Conservation (phyloP, 371 early-diverging fungal species). For the Globomyces sp. region DNA sequence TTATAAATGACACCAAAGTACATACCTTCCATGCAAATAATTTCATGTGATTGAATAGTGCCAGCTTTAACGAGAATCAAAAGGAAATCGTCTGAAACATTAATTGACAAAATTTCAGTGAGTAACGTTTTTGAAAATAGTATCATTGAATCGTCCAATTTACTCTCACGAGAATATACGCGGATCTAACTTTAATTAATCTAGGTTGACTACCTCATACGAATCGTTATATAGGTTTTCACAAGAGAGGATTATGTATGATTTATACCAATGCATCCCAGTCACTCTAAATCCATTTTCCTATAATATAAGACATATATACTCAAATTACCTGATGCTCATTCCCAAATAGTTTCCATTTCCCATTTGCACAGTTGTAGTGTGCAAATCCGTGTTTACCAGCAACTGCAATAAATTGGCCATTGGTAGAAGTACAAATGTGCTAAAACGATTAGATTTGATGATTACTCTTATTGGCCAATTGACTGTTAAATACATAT, state of each 20-base stretch:
- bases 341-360: slow-evolving; percentile 86
- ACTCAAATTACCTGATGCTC: slow-evolving; percentile 52
- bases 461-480: slow-evolving; percentile 70
- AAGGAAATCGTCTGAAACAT: slow-evolving; percentile 53
- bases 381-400: slow-evolving; percentile 78
- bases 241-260: slow-evolving; percentile 60
- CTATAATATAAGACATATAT: too few species aligned
- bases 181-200: slow-evolving; percentile 54
- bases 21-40: slow-evolving; percentile 16
- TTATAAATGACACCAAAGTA: neutral
- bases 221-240: slow-evolving; percentile 24
- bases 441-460: slow-evolving; percentile 25
- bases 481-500: slow-evolving; percentile 73
- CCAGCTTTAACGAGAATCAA: slow-evolving; percentile 71
- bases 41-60: slow-evolving; percentile 51
- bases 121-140: slow-evolving; percentile 53
- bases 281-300: slow-evolving; percentile 72
- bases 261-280: slow-evolving; percentile 78
- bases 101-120: slow-evolving; percentile 54
- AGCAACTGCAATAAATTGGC: slow-evolving; percentile 74
- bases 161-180: slow-evolving; percentile 74
- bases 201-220: slow-evolving; percentile 58
- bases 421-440: slow-evolving; percentile 64
- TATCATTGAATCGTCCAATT: slow-evolving; percentile 63
- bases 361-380: slow-evolving; percentile 66